Evolutionary conservation across 1,284 basidiomycete species (phyloP), one percentile per base, ranked within the genome.

Genomic region (Rugosomyces carneus): DNA sequence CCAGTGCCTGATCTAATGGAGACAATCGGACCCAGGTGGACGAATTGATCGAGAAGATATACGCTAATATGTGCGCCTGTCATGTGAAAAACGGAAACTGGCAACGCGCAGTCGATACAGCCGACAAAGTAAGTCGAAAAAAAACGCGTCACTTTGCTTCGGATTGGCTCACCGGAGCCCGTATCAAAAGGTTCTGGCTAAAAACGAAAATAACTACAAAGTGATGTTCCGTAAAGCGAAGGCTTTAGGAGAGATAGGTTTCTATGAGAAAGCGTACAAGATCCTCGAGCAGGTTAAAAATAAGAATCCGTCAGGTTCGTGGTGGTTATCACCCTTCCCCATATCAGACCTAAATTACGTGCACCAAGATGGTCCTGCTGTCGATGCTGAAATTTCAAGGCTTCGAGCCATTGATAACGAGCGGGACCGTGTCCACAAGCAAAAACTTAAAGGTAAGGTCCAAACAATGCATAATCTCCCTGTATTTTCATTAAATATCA

Each of bases 141-240:
- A 13, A 15, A 40, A 4, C 18, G 20, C 31, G 18, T 43, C 40
- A 29, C 16, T 18, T 18, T 13, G 27, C 21, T 11, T 46, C 26
- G 15, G 7, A 13, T 37, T 8, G 6, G 29, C 31, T 48, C 27
- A 27, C 15, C 16, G 37, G 42, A 46, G 29, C 20, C 32, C 19
- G 10, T n/a, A 7, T 19, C 27, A 48, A 21, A 45, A 89, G 84
- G 84, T 83, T 10, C 69, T 90, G 6, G 68, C 72, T 21, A 82
- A 83, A 64, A 88, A 89, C 58, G 73, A 77, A 36, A 66, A 76
- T 53, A 90, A 89, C 59, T 76, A 72, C 60, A 90, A 90, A 58
- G 87, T 83, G 0, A 67, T 81, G 61, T 89, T 84, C 65, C 73
- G 87, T 20, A 90, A 89, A 60, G 87, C 74, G n/a, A 89, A 86